These are phyloP conservation scores for Psilocybe cubensis DNA, from an alignment of 768 basidiomycete species.

Conservation along the genomic window DNA sequence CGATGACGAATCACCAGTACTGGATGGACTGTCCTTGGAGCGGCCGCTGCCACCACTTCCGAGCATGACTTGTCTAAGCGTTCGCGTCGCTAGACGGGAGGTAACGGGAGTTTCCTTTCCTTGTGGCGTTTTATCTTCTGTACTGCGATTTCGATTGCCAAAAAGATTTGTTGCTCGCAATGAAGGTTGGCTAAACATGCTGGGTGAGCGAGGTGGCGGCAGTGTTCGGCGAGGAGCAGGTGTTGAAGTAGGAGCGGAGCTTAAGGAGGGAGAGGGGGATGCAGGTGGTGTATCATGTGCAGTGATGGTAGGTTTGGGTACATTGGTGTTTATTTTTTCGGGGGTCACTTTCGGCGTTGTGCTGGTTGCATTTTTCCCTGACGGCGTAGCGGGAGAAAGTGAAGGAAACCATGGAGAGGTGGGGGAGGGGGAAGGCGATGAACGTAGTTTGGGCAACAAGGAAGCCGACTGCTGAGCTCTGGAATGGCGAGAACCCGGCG, in stretches of 20 bases:
- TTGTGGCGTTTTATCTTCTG: conserved; percentile 1
- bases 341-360: conserved; percentile 15
- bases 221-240: conserved; percentile 9
- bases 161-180: conserved; percentile 1
- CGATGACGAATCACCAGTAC: neutral
- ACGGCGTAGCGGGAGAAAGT: conserved; percentile 19
- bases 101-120: neutral
- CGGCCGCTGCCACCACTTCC: conserved; percentile 8
- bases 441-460: conserved; percentile 24
- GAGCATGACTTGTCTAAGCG: conserved; percentile 27
- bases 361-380: conserved; percentile 5
- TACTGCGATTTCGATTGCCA: neutral
- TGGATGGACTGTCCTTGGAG: neutral
- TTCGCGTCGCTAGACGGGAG: conserved; percentile 13
- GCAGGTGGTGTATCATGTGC: conserved; percentile 10
- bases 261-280: conserved; percentile 1
- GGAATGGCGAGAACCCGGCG: conserved; percentile 21
- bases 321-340: conserved; percentile 1
- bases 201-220: conserved; percentile 9
- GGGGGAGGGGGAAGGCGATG: conserved; percentile 16
- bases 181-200: conserved; percentile 16
- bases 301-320: conserved; percentile 18
- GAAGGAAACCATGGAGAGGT: conserved; percentile 17
- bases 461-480: conserved; percentile 24
- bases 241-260: conserved; percentile 19